Percentiles rank a stretch among this genome's conserved stretches.
Evolutionary conservation across 345 rosid species (phyloP).

Genomic region (Firmiana major): DNA sequence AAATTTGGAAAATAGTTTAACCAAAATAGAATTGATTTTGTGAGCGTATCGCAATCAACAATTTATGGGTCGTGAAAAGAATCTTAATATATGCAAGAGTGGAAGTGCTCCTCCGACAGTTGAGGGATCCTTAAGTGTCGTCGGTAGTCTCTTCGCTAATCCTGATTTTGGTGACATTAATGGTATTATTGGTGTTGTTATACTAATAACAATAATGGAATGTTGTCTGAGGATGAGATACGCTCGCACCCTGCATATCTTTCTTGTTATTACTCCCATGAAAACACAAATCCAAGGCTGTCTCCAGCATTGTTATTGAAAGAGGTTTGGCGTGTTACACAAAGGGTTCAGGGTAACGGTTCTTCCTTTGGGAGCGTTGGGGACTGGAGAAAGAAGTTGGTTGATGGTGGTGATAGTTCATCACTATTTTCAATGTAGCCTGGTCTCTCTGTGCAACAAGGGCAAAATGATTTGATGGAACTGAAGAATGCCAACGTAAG

Average conservation of each 20-base stretch:
- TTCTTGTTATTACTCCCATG: slow-evolving; percentile 72
- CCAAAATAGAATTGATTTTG: slow-evolving; percentile 63
- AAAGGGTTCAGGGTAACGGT: slow-evolving; percentile 68
- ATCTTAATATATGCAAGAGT: slow-evolving; percentile 54
- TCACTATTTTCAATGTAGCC: slow-evolving; percentile 81
- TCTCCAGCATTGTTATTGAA: slow-evolving; percentile 80
- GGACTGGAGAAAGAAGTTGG: slow-evolving; percentile 49
- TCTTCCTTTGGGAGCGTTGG: slow-evolving; percentile 45
- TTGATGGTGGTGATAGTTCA: slow-evolving; percentile 34
- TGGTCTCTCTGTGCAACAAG: slow-evolving; percentile 50
- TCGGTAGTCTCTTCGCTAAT: slow-evolving; percentile 58
- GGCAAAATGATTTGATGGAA: slow-evolving; percentile 61
- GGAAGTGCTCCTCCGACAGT: slow-evolving; percentile 97
- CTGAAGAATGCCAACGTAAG: slow-evolving; percentile 51
- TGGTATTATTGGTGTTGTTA: background rate
- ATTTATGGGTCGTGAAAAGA: slow-evolving; percentile 44
- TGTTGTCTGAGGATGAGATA: slow-evolving; percentile 68
- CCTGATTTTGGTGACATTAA: slow-evolving; percentile 35
- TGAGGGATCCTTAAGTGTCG: slow-evolving; percentile 76
- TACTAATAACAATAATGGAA: slow-evolving; percentile 29
- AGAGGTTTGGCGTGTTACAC: slow-evolving; percentile 89
- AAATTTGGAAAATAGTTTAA: slow-evolving; percentile 52
- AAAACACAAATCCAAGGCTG: slow-evolving; percentile 73
- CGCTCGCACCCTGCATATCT: slow-evolving; percentile 80
- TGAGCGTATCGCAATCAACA: slow-evolving; percentile 48